Conservation (phyloP, 1,284 basidiomycete genomes). For the Tylopilus sp. region DNA sequence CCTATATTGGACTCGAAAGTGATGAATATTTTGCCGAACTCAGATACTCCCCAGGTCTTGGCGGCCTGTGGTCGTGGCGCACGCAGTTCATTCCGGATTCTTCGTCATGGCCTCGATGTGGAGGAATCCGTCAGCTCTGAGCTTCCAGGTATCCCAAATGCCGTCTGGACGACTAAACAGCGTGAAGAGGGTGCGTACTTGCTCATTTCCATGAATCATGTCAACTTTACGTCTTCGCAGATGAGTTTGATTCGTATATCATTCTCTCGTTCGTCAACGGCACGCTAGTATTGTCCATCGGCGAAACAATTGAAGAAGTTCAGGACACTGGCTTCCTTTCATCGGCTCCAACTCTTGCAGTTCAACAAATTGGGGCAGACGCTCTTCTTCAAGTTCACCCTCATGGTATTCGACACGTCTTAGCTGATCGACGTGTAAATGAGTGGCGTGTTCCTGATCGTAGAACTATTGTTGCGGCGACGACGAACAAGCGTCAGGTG, state of each 20-base stretch:
- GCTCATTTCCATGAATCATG: background rate
- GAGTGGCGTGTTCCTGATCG: constrained; percentile 89
- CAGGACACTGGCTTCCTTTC: constrained; percentile 95
- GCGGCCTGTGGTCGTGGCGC: constrained; percentile 87
- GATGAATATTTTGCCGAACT: constrained; percentile 85
- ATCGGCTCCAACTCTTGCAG: constrained; percentile 92
- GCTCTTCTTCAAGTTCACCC: constrained; percentile 94
- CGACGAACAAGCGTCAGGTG: constrained; percentile 94
- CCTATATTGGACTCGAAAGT: constrained; percentile 91
- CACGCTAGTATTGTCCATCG: constrained; percentile 91
- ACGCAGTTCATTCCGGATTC: constrained; percentile 79
- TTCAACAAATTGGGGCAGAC: constrained; percentile 91
- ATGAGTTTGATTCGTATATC: constrained; percentile 91
- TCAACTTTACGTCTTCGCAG: constrained; percentile 40
- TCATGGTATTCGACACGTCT: constrained; percentile 90
- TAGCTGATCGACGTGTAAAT: constrained; percentile 84
- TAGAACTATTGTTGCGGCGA: constrained; percentile 84
- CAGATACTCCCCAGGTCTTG: constrained; percentile 93
- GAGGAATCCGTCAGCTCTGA: constrained; percentile 92
- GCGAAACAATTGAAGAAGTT: constrained; percentile 96
- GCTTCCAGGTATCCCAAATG: constrained; percentile 92
- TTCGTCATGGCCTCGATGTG: constrained; percentile 91
- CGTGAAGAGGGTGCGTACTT: constrained; percentile 74
- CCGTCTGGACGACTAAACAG: constrained; percentile 93
- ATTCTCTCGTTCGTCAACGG: constrained; percentile 97